phyloP scores from a whole-genome alignment of 257 asterid genomes.

The Plectranthus barbatus region DNA sequence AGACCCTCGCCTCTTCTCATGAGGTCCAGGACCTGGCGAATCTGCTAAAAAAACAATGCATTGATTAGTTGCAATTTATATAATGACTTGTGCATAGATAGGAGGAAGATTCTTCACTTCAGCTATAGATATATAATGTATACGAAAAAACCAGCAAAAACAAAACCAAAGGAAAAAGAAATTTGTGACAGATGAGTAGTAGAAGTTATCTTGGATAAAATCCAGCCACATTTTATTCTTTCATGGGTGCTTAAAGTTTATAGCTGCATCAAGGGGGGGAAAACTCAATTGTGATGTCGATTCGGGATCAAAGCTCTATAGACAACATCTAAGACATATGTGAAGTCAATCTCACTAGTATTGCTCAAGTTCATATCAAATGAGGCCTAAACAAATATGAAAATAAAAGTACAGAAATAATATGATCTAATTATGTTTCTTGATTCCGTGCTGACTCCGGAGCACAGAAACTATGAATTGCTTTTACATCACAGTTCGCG shows the following conservation, averaged over 20 bases:
- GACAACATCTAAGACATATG: background rate
- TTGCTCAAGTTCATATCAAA: background rate
- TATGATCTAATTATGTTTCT: background rate
- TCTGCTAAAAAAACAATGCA: constrained; percentile 36
- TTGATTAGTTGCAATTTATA: background rate
- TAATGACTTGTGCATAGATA: background rate
- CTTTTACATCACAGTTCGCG: background rate
- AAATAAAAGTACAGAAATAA: no score
- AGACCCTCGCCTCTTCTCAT: constrained; percentile 92
- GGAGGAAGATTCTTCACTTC: background rate
- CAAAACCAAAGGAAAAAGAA: background rate
- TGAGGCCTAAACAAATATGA: background rate
- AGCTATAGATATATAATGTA: background rate
- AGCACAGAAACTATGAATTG: background rate
- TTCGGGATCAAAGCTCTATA: no score
- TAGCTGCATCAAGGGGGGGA: background rate
- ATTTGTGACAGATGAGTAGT: background rate
- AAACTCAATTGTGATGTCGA: background rate
- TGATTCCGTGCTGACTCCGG: background rate
- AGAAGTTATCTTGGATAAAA: background rate
- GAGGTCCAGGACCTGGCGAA: constrained; percentile 87
- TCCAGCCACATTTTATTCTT: background rate
- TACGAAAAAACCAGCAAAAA: background rate
- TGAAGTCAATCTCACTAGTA: background rate
- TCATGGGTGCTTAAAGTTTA: background rate